phyloP scores from a whole-genome alignment of 179 eudicot species.

The Silene coronaria region DNA sequence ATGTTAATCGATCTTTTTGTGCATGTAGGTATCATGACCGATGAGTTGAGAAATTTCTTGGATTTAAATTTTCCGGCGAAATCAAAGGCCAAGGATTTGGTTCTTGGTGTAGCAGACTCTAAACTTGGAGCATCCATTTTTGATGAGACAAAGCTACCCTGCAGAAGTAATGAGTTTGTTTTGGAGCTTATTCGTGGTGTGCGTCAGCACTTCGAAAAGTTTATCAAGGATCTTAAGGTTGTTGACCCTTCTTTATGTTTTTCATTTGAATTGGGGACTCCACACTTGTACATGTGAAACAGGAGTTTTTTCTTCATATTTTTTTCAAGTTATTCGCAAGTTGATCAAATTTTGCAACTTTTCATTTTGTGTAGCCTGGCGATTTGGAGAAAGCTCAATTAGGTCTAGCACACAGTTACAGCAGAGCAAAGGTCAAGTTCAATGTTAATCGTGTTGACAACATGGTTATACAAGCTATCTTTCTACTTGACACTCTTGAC shows the following conservation, averaged over 20 bases:
- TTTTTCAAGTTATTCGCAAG: background rate
- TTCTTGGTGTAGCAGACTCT: conserved; percentile 75
- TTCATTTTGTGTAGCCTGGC: conserved; percentile 50
- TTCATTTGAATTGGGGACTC: background rate
- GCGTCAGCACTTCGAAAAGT: conserved; percentile 67
- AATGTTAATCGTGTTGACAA: conserved; percentile 97
- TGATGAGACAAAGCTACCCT: conserved; percentile 69
- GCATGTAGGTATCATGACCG: conserved; percentile 73
- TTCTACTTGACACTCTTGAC: conserved; percentile 93
- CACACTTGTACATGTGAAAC: background rate
- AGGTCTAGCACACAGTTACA: conserved; percentile 92
- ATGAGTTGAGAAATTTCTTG: conserved; percentile 69
- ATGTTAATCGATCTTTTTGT: background rate
- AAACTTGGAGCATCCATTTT: conserved; percentile 71
- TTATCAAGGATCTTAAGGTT: conserved; percentile 84
- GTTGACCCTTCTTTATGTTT: background rate
- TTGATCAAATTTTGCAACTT: background rate
- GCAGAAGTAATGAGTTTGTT: conserved; percentile 82
- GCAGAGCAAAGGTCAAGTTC: conserved; percentile 98
- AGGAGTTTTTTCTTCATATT: background rate
- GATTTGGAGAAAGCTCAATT: conserved; percentile 95
- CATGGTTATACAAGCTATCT: conserved; percentile 96
- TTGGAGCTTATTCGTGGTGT: conserved; percentile 91
- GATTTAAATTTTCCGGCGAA: conserved; percentile 58
- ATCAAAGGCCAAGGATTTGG: conserved; percentile 65